These are phyloP conservation scores for Phyllosticta citribraziliensis DNA, from an alignment of 2,329 filamentous ascomycete genomes.

Conservation along the genomic window DNA sequence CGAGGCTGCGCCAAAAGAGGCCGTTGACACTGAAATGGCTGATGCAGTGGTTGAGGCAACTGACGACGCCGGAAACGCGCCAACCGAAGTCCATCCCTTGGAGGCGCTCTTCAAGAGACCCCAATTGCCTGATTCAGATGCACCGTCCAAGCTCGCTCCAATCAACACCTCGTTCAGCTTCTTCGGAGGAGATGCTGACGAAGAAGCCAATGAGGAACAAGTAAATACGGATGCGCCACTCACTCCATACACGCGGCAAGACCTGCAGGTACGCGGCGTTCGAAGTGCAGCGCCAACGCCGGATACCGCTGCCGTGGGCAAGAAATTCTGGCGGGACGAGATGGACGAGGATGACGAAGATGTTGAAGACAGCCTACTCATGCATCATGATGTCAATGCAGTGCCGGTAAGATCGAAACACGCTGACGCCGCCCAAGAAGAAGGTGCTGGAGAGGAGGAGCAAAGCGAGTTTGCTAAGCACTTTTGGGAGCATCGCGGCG, in stretches of 20 bases:
- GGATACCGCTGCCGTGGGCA: slow-evolving; percentile 72
- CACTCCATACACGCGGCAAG: slow-evolving; percentile 74
- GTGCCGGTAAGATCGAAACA: slow-evolving; percentile 10
- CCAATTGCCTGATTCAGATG: slow-evolving; percentile 30
- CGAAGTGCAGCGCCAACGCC: slow-evolving; percentile 90
- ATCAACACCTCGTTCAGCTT: slow-evolving; percentile 64
- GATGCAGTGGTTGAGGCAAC: not conserved
- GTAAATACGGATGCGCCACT: slow-evolving; percentile 42
- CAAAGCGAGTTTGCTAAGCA: slow-evolving; percentile 53
- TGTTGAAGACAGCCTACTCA: slow-evolving; percentile 20
- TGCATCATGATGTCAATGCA: slow-evolving; percentile 6
- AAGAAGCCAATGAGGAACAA: slow-evolving; percentile 32
- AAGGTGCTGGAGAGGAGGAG: slow-evolving; percentile 17
- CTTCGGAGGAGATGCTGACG: slow-evolving; percentile 43
- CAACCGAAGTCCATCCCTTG: slow-evolving; percentile 61
- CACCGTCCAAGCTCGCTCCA: slow-evolving; percentile 27
- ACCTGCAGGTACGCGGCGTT: slow-evolving; percentile 63
- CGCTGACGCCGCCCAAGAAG: slow-evolving; percentile 17
- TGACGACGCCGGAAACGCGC: not conserved
- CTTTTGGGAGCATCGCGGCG: slow-evolving; percentile 47
- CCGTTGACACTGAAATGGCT: slow-evolving; percentile 8
- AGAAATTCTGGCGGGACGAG: slow-evolving; percentile 44
- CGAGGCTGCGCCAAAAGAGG: slow-evolving; percentile 11
- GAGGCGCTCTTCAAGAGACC: slow-evolving; percentile 84
- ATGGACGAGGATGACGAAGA: slow-evolving; percentile 19